Evolutionary conservation across 1,284 basidiomycete genomes (phyloP).

Genomic region (Agaricales sp.): DNA sequence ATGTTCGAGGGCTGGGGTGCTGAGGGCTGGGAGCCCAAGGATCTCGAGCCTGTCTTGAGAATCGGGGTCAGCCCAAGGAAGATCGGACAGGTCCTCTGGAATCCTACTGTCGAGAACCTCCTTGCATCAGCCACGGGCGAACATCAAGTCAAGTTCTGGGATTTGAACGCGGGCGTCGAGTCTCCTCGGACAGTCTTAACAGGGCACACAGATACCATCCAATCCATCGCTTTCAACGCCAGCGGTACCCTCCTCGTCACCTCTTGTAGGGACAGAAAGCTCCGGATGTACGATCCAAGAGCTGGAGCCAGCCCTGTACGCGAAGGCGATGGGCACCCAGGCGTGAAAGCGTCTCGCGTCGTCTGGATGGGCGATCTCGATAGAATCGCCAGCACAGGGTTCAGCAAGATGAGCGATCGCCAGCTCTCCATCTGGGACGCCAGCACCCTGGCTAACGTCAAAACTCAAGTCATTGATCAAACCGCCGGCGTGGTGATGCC

Average conservation of each 20-base stretch:
- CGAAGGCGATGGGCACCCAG: conserved; percentile 79
- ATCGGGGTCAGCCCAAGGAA: conserved; percentile 75
- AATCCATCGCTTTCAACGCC: conserved; percentile 78
- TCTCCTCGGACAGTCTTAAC: conserved; percentile 51
- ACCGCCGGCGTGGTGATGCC: conserved; percentile 94
- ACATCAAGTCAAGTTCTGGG: conserved; percentile 87
- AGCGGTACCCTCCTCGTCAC: conserved; percentile 71
- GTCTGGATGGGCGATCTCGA: conserved; percentile 88
- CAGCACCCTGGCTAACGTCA: conserved; percentile 58
- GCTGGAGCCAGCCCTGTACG: conserved; percentile 74
- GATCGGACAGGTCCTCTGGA: conserved; percentile 91
- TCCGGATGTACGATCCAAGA: conserved; percentile 86
- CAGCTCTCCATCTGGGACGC: conserved; percentile 88
- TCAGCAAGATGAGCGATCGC: conserved; percentile 90
- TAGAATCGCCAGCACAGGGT: conserved; percentile 87
- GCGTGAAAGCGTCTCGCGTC: conserved; percentile 89
- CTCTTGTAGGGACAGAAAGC: conserved; percentile 88
- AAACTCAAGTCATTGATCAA: conserved; percentile 76
- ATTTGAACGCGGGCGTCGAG: conserved; percentile 61
- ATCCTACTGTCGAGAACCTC: conserved; percentile 85
- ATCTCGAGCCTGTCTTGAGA: conserved; percentile 75
- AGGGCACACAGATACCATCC: conserved; percentile 85
- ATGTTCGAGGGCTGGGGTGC: conserved; percentile 81
- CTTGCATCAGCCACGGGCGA: conserved; percentile 86
- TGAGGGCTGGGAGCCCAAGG: conserved; percentile 74